Conservation (phyloP, 371 early-diverging fungal species). For the Mucor irregularis region DNA sequence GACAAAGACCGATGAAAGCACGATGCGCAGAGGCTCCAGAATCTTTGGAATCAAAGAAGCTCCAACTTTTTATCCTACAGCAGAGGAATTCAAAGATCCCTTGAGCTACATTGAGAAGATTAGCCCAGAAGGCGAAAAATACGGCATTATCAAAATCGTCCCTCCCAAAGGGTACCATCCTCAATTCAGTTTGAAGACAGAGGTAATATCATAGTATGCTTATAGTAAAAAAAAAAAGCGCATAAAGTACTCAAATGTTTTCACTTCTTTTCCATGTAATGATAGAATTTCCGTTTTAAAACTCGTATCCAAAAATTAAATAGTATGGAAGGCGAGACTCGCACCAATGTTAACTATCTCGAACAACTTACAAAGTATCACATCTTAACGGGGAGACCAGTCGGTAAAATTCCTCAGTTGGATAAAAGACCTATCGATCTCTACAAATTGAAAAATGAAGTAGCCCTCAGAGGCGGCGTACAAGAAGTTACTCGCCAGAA, state of each 20-base stretch:
- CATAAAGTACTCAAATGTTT: no score
- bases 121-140: slow-evolving; percentile 73
- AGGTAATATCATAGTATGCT: slow-evolving; percentile 50
- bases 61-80: slow-evolving; percentile 83
- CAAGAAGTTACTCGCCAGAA: slow-evolving; percentile 79
- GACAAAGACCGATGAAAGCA: slow-evolving; percentile 1
- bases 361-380: slow-evolving; percentile 92
- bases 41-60: slow-evolving; percentile 73
- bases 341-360: slow-evolving; percentile 85
- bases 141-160: slow-evolving; percentile 91
- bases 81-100: slow-evolving; percentile 84
- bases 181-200: slow-evolving; percentile 80
- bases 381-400: slow-evolving; percentile 71
- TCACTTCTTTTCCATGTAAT: no score
- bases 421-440: slow-evolving; percentile 88
- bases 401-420: slow-evolving; percentile 78
- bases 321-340: slow-evolving; percentile 87
- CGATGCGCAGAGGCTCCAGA: neutral
- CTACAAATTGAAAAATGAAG: slow-evolving; percentile 80
- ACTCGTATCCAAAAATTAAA: slow-evolving; percentile 91
- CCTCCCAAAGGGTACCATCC: slow-evolving; percentile 89
- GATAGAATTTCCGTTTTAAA: slow-evolving; percentile 84
- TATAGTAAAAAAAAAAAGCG: neutral
- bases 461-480: slow-evolving; percentile 78
- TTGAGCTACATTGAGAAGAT: slow-evolving; percentile 83